Base-by-base conservation (phyloP, 164 flowering plant genomes). In the Umbilicus rupestris region DNA sequence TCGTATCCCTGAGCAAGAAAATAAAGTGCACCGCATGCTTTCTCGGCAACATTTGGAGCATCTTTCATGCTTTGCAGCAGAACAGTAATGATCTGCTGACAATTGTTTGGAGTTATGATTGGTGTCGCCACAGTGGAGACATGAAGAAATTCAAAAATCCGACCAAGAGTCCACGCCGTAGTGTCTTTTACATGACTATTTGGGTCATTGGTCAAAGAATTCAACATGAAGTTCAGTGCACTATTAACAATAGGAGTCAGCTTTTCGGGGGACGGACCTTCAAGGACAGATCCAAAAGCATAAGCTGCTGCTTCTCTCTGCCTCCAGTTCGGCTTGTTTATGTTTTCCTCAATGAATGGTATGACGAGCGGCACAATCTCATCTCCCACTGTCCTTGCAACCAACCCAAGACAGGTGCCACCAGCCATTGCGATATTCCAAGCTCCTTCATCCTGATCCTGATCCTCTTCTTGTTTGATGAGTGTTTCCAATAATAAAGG, bases 351-450 rank as follows among this genome's bases (percentile, higher is more conserved):
- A 52, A 85, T 78, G 63, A 85, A 85, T 59, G 86, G 86, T 80
- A 85, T 73, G 15, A 83, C 84, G 66, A 83, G 82, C 8, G 86
- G 89, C 24, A 83, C 87, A 67, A 85, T 70, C 63, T 85, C 89
- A 72, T 85, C 89, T 5, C 83, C 85, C 16, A 83, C 89, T 29
- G 89, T 85, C 45, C 81, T 72, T 50, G 86, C 86, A 39, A 83
- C 87, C 74, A 85, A 73, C 12, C 85, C 86, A 52, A 85, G 75
- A 70, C 89, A 85, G 19, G 89, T 85, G 7, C 89, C 89, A 22
- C 89, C 87, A 65, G 89, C 89, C 89, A 85, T 85, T 8, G 89
- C 82, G 72, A 83, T 72, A 62, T 85, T 85, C 89, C 89, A 85
- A 22, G 81, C 86, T 63, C 84, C 85, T 74, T 84, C 88, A 72